phyloP scores from a whole-genome alignment of 176 grass and related monocot genomes.

The Ensete glaucum region DNA sequence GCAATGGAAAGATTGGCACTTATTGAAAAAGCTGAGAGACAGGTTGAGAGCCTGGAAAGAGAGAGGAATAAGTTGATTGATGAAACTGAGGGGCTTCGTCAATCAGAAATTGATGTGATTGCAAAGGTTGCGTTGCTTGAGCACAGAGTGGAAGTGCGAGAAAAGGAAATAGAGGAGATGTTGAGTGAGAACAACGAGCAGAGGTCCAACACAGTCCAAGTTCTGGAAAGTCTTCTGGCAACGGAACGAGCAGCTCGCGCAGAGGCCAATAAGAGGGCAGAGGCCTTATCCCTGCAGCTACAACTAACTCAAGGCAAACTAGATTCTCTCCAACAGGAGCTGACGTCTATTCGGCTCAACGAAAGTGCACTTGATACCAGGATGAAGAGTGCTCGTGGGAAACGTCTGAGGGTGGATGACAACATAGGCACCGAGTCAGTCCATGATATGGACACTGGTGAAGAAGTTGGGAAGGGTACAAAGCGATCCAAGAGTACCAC shows the following conservation, averaged over 20 bases:
- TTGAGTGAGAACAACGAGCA: constrained; percentile 70
- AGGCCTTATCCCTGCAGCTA: constrained; percentile 73
- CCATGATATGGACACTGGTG: constrained; percentile 81
- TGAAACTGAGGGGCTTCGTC: constrained; percentile 59
- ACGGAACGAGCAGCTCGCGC: constrained; percentile 60
- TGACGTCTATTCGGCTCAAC: constrained; percentile 61
- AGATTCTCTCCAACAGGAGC: constrained; percentile 87
- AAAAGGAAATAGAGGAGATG: constrained; percentile 88
- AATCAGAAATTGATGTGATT: constrained; percentile 68
- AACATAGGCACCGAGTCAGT: constrained; percentile 64
- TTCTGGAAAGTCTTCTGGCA: constrained; percentile 61
- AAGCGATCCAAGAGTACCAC: constrained; percentile 90
- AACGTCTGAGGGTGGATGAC: constrained; percentile 56
- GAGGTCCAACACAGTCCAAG: constrained; percentile 91
- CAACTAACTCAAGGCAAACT: constrained; percentile 89
- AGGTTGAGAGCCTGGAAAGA: constrained; percentile 66
- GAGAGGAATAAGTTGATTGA: constrained; percentile 51
- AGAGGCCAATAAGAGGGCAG: constrained; percentile 80
- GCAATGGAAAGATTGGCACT: constrained; percentile 68
- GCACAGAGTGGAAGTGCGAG: constrained; percentile 66
- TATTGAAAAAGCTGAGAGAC: constrained; percentile 78
- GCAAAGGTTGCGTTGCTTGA: constrained; percentile 64
- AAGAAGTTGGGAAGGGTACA: constrained; percentile 44
- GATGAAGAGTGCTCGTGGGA: constrained; percentile 47
- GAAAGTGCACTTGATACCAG: constrained; percentile 82